These are phyloP conservation scores for Melampsora larici-populina DNA, from an alignment of 1,284 basidiomycete genomes.

Conservation along the genomic window DNA sequence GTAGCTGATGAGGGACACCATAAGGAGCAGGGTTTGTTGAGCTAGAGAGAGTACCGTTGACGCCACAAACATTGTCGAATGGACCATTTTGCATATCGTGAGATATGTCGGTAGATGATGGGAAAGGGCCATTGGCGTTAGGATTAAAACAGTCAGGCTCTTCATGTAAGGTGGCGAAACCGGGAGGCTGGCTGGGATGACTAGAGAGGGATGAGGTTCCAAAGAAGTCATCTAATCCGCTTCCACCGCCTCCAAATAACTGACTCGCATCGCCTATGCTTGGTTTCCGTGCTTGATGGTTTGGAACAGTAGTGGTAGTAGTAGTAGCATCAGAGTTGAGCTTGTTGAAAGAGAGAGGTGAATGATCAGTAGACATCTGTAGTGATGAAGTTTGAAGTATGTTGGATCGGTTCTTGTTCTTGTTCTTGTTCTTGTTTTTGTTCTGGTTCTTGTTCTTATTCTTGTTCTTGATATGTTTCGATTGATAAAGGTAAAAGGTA, in stretches of 20 bases:
- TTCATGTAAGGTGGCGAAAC: background rate
- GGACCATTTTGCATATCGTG: background rate
- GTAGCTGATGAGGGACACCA: background rate
- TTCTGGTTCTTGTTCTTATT: too few species aligned
- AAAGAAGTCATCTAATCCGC: slow-evolving; percentile 39
- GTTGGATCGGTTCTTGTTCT: too few species aligned
- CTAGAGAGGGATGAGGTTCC: slow-evolving; percentile 12
- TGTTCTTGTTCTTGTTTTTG: too few species aligned
- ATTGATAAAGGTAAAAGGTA: too few species aligned
- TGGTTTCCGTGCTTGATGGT: slow-evolving; percentile 12
- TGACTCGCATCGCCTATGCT: slow-evolving; percentile 44
- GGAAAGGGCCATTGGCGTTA: background rate
- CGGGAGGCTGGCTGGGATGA: background rate
- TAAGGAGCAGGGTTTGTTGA: background rate
- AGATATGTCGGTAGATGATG: background rate
- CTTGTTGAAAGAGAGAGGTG: background rate
- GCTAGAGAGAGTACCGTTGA: background rate
- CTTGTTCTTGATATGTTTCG: too few species aligned
- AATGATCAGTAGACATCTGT: background rate
- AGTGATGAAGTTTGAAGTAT: too few species aligned
- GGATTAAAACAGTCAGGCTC: background rate
- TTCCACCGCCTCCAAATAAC: slow-evolving; percentile 30
- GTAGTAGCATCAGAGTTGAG: background rate
- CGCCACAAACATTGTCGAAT: background rate
- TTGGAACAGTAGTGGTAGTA: background rate